Evolutionary conservation across 2,329 filamentous ascomycete genomes (phyloP), one percentile per base, ranked within the genome.

Genomic region (Aspergillus pseudoviridinutans): DNA sequence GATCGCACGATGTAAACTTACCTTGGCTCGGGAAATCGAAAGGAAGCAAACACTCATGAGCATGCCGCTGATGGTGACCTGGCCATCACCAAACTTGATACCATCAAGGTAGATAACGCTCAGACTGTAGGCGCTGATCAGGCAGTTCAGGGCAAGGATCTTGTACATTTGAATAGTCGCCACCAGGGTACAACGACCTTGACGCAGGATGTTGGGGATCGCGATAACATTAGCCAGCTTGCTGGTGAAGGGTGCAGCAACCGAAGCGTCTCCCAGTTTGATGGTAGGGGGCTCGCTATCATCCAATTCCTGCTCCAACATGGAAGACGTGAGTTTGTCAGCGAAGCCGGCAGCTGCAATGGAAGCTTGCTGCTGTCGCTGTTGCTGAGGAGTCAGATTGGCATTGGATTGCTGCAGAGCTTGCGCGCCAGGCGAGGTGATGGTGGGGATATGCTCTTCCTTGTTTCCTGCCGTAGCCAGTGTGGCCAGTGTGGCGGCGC

Each of bases 161-260:
- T 97, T 99, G 86, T 99, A 99, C 93, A 99, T 99, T 80, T 99
- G 94, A 64, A 99, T 97, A 0, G 94, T 99, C 32, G 94, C 94
- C 55, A 99, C 94, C 22, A 99, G 86, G 7, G 94, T 99, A 80
- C 94, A 99, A 61, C 94, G 90, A 57, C 94, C 94, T 79, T 99
- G 94, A 58, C 94, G 90, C 69, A 99, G 94, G 68, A 99, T 99
- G 79, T 99, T 99, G 53, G 94, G 93, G 58, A 99, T 92, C 41
- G 94, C 94, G 67, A 99, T 86, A 58, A 99, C 94, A 69, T 99
- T 97, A 66, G 92, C 90, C 47, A 99, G 84, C 79, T 99, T 99
- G 73, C 91, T 96, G 0, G 94, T 99, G 75, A 99, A 99, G 0
- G 94, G 94, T 0, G 94, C 94, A 44, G 94, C 94, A 55, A 97